Evolutionary conservation across 176 grass and related monocot genomes (phyloP).

Genomic region (Lolium multiflorum): DNA sequence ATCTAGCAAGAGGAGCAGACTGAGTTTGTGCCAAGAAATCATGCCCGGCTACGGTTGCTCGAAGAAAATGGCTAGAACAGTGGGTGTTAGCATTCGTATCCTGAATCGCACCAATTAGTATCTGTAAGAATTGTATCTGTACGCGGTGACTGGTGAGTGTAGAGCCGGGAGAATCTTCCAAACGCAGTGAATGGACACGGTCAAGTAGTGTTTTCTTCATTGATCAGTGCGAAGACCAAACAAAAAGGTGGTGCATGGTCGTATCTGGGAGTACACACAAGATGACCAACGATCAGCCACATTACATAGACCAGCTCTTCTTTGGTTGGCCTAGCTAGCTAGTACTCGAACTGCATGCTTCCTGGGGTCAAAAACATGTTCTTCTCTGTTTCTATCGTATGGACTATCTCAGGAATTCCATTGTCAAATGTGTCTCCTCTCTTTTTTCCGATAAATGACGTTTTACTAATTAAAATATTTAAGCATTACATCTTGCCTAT

Average conservation of each 20-base stretch:
- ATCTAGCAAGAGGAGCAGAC: not conserved
- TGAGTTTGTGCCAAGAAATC: not conserved
- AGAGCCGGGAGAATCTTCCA: not conserved
- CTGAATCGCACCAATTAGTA: not conserved
- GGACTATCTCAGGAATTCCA: not conserved
- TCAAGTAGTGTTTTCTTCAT: not conserved
- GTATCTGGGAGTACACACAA: not conserved
- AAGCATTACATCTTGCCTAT: too few relatives aligned
- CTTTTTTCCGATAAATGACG: not conserved
- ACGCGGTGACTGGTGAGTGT: not conserved
- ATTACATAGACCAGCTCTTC: not conserved
- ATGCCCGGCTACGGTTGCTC: not conserved
- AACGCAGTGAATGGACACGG: not conserved
- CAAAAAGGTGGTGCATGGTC: not conserved
- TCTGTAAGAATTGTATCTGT: not conserved
- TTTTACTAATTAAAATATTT: too few relatives aligned
- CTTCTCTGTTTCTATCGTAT: not conserved
- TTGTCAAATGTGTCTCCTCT: not conserved
- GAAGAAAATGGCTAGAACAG: not conserved
- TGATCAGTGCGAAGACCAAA: too few relatives aligned
- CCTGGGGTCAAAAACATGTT: not conserved
- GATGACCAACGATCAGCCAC: not conserved
- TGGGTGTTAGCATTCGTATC: not conserved
- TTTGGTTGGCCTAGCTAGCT: not conserved
- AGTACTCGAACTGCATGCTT: not conserved